A percentile compares a stretch with the other conserved stretches of the same genome.
These are phyloP conservation scores for Aspergillus sojae DNA, from an alignment of 2,329 filamentous ascomycete genomes.

Conservation along the genomic window DNA sequence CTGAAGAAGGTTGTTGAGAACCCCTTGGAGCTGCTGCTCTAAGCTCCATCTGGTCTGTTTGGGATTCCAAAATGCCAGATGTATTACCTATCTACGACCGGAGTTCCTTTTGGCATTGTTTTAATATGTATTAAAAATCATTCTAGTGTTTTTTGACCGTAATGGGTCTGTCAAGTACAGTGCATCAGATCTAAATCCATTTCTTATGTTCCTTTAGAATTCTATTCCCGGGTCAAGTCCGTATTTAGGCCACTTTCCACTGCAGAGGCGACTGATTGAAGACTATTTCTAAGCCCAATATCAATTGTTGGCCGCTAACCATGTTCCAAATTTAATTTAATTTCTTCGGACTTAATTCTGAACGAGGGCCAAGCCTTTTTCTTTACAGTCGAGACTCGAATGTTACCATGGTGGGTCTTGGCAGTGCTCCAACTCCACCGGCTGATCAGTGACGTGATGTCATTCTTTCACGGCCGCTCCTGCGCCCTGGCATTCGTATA, in stretches of 20 bases:
- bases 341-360: not conserved
- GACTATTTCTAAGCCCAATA: not conserved
- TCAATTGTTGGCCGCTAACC: not conserved
- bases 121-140: conserved; percentile 44
- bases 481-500: conserved; percentile 23
- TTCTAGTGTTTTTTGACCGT: conserved; percentile 25
- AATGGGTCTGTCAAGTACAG: conserved; percentile 31
- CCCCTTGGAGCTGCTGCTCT: conserved; percentile 91
- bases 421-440: conserved; percentile 18
- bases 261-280: not conserved
- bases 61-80: conserved; percentile 16
- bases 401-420: conserved; percentile 13
- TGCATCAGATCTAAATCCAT: conserved; percentile 35
- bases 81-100: conserved; percentile 22
- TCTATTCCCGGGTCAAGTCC: too few species aligned
- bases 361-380: not conserved
- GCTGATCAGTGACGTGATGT: conserved; percentile 38
- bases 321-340: not conserved
- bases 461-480: conserved; percentile 22
- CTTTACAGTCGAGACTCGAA: not conserved
- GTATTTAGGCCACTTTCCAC: not conserved
- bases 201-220: conserved; percentile 21
- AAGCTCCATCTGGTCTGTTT: conserved; percentile 37
- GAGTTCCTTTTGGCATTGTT: conserved; percentile 22
- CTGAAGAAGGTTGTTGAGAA: conserved; percentile 98